These are phyloP conservation scores for Calocera cornea DNA, from an alignment of 768 basidiomycete species.

Conservation along the genomic window DNA sequence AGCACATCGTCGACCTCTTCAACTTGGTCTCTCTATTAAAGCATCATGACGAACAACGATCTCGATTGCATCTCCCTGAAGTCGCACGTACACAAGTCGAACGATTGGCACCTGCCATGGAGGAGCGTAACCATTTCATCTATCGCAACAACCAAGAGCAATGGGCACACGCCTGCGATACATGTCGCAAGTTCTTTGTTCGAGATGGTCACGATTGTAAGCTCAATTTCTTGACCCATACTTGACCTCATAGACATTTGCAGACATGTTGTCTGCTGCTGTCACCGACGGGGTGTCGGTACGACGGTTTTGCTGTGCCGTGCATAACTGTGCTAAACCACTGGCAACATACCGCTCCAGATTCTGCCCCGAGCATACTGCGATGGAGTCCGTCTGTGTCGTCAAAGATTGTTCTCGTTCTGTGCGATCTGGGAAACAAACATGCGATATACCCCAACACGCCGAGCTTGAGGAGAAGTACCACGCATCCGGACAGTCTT, in stretches of 20 bases:
- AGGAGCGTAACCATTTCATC: background rate
- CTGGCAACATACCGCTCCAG: conserved; percentile 11
- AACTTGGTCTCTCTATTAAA: background rate
- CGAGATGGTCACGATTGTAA: background rate
- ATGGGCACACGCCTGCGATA: conserved; percentile 6
- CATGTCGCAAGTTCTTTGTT: background rate
- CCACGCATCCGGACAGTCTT: conserved; percentile 12
- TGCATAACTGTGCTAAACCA: conserved; percentile 21
- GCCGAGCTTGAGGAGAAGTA: no score
- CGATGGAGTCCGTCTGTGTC: conserved; percentile 13
- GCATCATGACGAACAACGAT: background rate
- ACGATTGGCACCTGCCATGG: background rate
- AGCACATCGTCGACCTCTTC: conserved; percentile 6
- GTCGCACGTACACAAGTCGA: background rate
- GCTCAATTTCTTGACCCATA: background rate
- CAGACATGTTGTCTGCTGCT: background rate
- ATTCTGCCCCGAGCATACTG: conserved; percentile 13
- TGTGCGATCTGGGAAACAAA: background rate
- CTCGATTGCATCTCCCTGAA: background rate
- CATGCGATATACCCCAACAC: conserved; percentile 19
- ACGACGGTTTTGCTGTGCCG: conserved; percentile 24
- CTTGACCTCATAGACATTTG: background rate
- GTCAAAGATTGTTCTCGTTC: background rate
- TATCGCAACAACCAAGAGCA: background rate
- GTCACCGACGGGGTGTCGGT: conserved; percentile 26